Evolutionary conservation across 192 early-diverging fungal species (phyloP).

Genomic region (Podila horticola): DNA sequence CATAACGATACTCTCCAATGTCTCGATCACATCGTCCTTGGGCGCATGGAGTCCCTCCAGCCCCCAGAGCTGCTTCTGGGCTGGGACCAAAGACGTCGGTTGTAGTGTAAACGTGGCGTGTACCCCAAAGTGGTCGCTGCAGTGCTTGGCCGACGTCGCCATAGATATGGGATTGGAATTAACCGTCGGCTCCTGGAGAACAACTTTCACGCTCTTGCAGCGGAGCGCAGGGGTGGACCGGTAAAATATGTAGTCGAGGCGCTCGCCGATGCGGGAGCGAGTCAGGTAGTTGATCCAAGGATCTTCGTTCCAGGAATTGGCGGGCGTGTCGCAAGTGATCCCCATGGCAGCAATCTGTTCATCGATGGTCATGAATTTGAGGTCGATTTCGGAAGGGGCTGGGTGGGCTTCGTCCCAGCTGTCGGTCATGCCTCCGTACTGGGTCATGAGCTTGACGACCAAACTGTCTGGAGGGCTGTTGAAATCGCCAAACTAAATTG

Average conservation of each 20-base stretch:
- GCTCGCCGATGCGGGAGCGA: conserved; percentile 45
- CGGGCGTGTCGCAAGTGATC: conserved; percentile 60
- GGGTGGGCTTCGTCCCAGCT: conserved; percentile 55
- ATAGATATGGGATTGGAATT: neutral
- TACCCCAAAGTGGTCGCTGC: conserved; percentile 39
- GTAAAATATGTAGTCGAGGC: conserved; percentile 65
- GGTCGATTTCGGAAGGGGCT: neutral
- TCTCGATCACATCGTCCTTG: conserved; percentile 1
- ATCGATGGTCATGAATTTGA: conserved; percentile 10
- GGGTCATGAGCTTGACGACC: conserved; percentile 49
- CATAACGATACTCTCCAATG: conserved; percentile 14
- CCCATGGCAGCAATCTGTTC: conserved; percentile 46
- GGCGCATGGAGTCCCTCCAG: neutral
- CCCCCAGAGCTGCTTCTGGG: neutral
- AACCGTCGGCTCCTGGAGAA: conserved; percentile 5
- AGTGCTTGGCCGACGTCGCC: neutral
- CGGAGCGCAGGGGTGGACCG: conserved; percentile 29
- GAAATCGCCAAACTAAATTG: conserved; percentile 60
- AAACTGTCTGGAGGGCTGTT: conserved; percentile 57
- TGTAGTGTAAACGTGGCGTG: conserved; percentile 15
- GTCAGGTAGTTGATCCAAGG: conserved; percentile 24
- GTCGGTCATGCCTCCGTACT: conserved; percentile 58
- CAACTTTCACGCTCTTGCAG: conserved; percentile 27
- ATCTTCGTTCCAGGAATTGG: conserved; percentile 55
- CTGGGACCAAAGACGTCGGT: neutral